phyloP scores from a whole-genome alignment of 768 basidiomycete genomes.

The Hygrophorus russula region DNA sequence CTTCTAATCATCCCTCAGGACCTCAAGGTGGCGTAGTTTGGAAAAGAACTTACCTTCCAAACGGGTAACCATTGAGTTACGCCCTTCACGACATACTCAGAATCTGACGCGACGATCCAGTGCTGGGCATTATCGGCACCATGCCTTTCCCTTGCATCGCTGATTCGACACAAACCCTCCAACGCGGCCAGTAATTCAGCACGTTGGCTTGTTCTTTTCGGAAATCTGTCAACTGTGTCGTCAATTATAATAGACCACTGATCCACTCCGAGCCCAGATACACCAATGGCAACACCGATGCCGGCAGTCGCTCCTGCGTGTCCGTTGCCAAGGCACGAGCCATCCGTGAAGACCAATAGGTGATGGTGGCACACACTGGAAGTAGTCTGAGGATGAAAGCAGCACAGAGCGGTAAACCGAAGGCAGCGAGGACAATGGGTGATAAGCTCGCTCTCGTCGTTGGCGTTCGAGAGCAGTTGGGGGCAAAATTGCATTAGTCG shows the following conservation, averaged over 20 bases:
- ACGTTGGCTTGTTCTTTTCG: slow-evolving; percentile 18
- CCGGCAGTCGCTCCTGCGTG: slow-evolving; percentile 15
- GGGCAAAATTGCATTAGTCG: not conserved
- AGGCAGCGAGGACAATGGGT: not conserved
- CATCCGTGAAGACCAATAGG: slow-evolving; percentile 23
- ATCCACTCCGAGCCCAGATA: not conserved
- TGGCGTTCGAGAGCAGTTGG: not conserved
- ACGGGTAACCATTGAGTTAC: slow-evolving; percentile 24
- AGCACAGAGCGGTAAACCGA: not conserved
- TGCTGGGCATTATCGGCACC: not conserved
- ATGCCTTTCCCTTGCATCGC: not conserved
- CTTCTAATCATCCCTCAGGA: slow-evolving; percentile 9
- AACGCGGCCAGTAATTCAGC: slow-evolving; percentile 23
- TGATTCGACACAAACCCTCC: slow-evolving; percentile 12
- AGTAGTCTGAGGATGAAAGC: not conserved
- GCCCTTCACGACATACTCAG: slow-evolving; percentile 23
- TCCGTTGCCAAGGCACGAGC: slow-evolving; percentile 21
- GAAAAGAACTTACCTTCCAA: slow-evolving; percentile 22
- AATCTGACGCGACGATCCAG: slow-evolving; percentile 20
- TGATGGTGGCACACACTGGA: slow-evolving; percentile 17
- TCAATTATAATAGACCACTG: slow-evolving; percentile 17
- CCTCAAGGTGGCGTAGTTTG: not conserved
- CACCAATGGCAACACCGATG: slow-evolving; percentile 18
- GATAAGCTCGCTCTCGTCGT: not conserved
- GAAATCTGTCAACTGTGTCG: slow-evolving; percentile 12